Base-by-base conservation (phyloP, 1,284 basidiomycete genomes). In the Gymnopus androsaceus region DNA sequence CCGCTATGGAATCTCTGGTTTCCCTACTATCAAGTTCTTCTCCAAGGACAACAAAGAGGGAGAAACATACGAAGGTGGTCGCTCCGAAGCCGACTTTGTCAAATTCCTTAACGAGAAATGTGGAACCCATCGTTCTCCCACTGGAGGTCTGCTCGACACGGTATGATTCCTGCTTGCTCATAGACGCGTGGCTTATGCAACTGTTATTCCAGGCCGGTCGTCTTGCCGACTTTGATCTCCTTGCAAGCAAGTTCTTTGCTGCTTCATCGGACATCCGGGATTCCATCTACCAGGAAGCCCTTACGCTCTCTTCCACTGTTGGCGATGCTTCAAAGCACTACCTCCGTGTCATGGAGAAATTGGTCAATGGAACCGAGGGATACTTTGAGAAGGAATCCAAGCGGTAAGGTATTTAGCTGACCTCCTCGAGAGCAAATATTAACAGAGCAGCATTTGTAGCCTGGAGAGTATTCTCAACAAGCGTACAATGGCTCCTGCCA, bases 1-100 rank as follows among this genome's bases (percentile, higher is more conserved):
- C 47, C 83, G 84, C 65, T 95, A 94, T 68, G 89, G 79, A 12
- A 81, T 97, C 58, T 70, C 73, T 37, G 83, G 85, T 59, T 91
- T 84, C 85, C 96, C 96, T 0, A 98, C 95, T 15, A 85, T 99
- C 77, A 95, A 92, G 72, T 97, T 96, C 80, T 98, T 95, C 86
- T 82, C 92, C 65, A 88, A 88, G 69, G 92, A 75, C 52, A 72
- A 72, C 61, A 77, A 77, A 62, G 76, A 83, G 60, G 83, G 85
- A 11, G 75, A 85, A 54, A 75, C 73, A 21, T 97, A 97, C 72
- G 79, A 85, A 15, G 83, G 83, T 38, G 82, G 75, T 33, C 84
- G 92, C 54, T 74, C 79, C 4, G 88, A 92, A 67, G 79, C 77
- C 23, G 89, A 82, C 51, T 87, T 94, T 61, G 82, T 90, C 58